A percentile compares a stretch with the other conserved stretches of the same genome.
Evolutionary conservation across 2,329 filamentous ascomycete genomes (phyloP).

Genomic region (Epichloe aotearoae): DNA sequence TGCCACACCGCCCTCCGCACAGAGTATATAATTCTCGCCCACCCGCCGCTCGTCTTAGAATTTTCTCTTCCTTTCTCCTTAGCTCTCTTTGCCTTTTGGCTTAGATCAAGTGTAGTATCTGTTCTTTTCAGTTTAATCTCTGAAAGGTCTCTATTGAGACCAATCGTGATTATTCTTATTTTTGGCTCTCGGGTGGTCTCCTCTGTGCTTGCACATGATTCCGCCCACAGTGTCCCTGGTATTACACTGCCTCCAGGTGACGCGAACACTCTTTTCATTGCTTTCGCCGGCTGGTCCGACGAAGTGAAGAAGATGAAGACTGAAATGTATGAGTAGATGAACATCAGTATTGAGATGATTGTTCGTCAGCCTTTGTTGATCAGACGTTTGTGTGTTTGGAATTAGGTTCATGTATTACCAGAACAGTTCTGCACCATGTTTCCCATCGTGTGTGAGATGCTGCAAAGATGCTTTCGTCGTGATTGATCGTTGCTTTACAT

Average conservation of each 20-base stretch:
- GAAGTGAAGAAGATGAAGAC: conserved; percentile 24
- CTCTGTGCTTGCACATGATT: conserved; percentile 29
- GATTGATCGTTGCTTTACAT: too few relatives aligned
- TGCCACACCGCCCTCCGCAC: conserved; percentile 4
- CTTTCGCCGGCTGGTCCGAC: conserved; percentile 22
- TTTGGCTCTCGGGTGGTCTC: conserved; percentile 23
- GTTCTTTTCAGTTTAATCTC: conserved; percentile 97
- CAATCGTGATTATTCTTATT: conserved; percentile 72
- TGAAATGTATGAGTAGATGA: background rate
- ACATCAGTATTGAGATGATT: rapidly evolving
- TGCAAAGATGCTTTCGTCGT: too few relatives aligned
- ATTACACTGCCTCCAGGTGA: conserved; percentile 32
- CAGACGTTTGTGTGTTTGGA: too few relatives aligned
- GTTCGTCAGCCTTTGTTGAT: too few relatives aligned
- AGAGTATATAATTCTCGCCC: conserved; percentile 14
- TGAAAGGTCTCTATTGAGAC: conserved; percentile 65
- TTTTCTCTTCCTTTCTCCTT: conserved; percentile 21
- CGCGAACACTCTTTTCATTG: conserved; percentile 29
- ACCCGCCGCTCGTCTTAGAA: conserved; percentile 7
- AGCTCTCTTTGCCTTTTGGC: conserved; percentile 44
- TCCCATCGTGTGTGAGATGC: rapidly evolving
- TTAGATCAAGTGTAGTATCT: conserved; percentile 95
- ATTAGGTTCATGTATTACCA: too few relatives aligned
- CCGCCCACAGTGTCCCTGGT: conserved; percentile 30
- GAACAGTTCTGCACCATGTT: too few relatives aligned